phyloP scores from a whole-genome alignment of 805 yeast species.

The Saturnispora gosingensis region DNA sequence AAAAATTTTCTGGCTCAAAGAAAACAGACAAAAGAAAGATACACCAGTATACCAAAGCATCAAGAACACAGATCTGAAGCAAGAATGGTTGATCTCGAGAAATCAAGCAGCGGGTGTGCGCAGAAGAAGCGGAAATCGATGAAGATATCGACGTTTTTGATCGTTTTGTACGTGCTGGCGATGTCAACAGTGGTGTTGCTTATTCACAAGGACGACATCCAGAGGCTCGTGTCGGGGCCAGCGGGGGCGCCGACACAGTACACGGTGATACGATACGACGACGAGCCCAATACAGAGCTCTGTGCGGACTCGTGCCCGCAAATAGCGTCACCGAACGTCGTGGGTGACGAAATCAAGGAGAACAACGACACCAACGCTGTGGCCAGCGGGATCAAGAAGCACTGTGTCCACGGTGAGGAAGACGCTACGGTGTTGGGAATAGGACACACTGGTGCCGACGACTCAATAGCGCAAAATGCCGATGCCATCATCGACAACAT shows the following conservation, averaged over 20 bases:
- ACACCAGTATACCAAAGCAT: not conserved
- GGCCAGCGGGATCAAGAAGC: not conserved
- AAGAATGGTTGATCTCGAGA: not conserved
- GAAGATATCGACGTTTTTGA: not conserved
- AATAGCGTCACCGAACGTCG: not conserved
- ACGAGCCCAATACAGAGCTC: not conserved
- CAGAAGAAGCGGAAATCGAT: not conserved
- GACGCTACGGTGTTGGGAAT: not conserved
- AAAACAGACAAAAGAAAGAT: not conserved
- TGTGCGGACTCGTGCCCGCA: not conserved
- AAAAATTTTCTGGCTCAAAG: not conserved
- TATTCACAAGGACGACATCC: not conserved
- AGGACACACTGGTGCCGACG: not conserved
- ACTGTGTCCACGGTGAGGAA: not conserved
- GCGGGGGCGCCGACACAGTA: not conserved
- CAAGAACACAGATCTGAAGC: not conserved
- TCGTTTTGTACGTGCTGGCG: not conserved
- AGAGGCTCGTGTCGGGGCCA: not conserved
- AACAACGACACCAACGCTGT: not conserved
- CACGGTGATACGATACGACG: not conserved
- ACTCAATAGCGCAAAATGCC: constrained; percentile 6
- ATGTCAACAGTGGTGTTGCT: not conserved
- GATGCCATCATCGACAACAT: constrained; percentile 19
- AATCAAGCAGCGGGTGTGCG: not conserved
- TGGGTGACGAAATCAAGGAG: not conserved